Evolutionary conservation across 331 rosid genomes (phyloP).

Genomic region (Prunus yedoensis): DNA sequence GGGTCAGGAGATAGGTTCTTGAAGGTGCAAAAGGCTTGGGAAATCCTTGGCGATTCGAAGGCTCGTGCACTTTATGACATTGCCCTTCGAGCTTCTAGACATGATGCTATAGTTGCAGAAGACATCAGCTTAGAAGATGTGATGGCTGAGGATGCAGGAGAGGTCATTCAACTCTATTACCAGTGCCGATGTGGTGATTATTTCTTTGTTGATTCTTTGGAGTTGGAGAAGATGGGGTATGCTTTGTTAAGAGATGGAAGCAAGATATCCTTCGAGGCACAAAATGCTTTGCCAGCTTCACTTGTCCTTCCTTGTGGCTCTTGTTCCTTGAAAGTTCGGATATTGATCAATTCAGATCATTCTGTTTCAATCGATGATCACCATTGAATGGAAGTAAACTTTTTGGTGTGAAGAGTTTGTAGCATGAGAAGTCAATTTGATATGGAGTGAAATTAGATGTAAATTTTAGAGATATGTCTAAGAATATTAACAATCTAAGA

Average conservation of each 20-base stretch:
- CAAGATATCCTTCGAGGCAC: constrained; percentile 38
- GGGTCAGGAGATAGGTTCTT: constrained; percentile 54
- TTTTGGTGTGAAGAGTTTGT: not conserved
- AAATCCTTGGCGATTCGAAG: constrained; percentile 55
- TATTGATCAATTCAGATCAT: constrained; percentile 44
- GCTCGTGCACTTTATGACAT: constrained; percentile 61
- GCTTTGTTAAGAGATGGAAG: constrained; percentile 49
- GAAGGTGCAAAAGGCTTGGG: constrained; percentile 94
- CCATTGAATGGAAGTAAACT: not conserved
- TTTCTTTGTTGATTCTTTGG: constrained; percentile 63
- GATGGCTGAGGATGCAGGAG: constrained; percentile 57
- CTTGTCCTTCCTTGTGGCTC: constrained; percentile 88
- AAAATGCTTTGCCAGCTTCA: constrained; percentile 57
- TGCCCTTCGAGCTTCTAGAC: constrained; percentile 52
- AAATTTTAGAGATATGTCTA: too few relatives aligned
- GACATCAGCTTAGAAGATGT: constrained; percentile 67
- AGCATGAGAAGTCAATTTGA: too few relatives aligned
- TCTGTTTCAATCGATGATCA: constrained; percentile 27
- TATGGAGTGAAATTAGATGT: too few relatives aligned
- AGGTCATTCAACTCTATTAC: constrained; percentile 52
- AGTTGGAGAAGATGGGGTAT: constrained; percentile 76
- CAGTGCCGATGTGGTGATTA: constrained; percentile 91
- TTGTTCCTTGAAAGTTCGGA: constrained; percentile 76
- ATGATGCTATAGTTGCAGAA: constrained; percentile 54
- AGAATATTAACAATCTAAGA: too few relatives aligned